Base-by-base conservation (phyloP, 73 alveolate species). In the Urostyla sp. region DNA sequence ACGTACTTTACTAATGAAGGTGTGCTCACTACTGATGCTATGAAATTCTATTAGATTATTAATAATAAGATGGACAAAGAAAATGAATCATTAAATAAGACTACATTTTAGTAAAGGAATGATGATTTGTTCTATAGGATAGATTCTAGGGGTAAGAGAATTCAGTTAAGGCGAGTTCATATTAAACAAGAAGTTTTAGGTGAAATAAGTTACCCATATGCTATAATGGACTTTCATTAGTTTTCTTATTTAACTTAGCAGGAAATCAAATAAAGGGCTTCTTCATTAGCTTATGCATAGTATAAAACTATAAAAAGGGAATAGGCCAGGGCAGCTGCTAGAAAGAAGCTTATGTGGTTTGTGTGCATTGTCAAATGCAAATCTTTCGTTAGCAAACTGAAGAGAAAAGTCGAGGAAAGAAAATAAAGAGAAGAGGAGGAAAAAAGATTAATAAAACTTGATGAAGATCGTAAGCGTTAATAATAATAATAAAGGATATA, bases 301-400 rank as follows among this genome's bases (percentile, higher is more conserved):
- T 75, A 75, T 67, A 75, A 75, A 37, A 35, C 38, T 7, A 27
- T 50, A 6, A 75, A 75, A 31, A 32, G 87, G 23, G 78, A 75
- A 40, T 31, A 34, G 15, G 87, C 87, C 2, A 54, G 30, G 36
- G 49, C 16, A 40, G 60, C 67, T 16, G 87, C 78, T 2, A 75
- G 28, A 67, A 75, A 67, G 59, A 69, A 69, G 31, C 54, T 45
- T 13, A 31, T 69, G n/a, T 37, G 44, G 26, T 28, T 69, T 27
- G 49, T 69, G 83, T 48, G 72, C n/a, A 49, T 69, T 36, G 83
- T 69, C 10, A 69, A 69, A 28, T 69, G 83, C 69, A 69, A 69
- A 34, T 6, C 83, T 10, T 69, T 69, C 48, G 83, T 49, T 3
- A 69, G 49, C 48, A 69, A 48, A 28, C 52, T 69, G 3, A 69